Conservation (phyloP, 2,329 filamentous ascomycete genomes). For the Camptophora hylomeconis region DNA sequence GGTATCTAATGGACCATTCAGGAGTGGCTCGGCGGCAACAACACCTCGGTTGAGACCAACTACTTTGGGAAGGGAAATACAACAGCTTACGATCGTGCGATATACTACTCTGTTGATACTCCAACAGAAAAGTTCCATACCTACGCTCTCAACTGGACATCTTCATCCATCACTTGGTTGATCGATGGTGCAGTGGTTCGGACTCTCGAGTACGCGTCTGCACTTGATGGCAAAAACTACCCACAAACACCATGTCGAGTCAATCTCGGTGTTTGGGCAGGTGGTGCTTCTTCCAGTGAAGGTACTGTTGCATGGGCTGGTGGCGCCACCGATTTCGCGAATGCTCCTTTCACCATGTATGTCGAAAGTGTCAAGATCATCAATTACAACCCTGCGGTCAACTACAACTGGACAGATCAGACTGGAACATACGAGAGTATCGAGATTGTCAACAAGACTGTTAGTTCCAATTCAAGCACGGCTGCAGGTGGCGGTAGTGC, state of each 20-base stretch:
- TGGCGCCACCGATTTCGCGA: slow-evolving; percentile 50
- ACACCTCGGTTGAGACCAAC: slow-evolving; percentile 69
- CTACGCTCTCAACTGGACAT: slow-evolving; percentile 87
- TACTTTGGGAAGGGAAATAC: slow-evolving; percentile 93
- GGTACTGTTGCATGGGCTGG: slow-evolving; percentile 82
- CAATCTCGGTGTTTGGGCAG: slow-evolving; percentile 92
- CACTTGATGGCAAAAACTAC: slow-evolving; percentile 53
- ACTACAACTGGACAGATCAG: too few species aligned
- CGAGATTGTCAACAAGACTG: too few species aligned
- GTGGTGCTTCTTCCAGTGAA: slow-evolving; percentile 59
- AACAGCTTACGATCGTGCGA: slow-evolving; percentile 64
- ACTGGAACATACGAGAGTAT: too few species aligned
- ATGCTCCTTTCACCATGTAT: slow-evolving; percentile 59
- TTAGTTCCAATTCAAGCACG: too few species aligned
- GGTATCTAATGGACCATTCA: too few species aligned
- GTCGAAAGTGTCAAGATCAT: slow-evolving; percentile 47
- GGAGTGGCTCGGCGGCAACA: slow-evolving; percentile 56
- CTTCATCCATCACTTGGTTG: slow-evolving; percentile 71
- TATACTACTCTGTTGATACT: slow-evolving; percentile 57
- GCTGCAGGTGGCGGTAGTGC: too few species aligned
- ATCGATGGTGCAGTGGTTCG: slow-evolving; percentile 71
- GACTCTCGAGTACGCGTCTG: slow-evolving; percentile 55
- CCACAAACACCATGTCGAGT: slow-evolving; percentile 85
- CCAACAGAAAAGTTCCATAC: slow-evolving; percentile 71
- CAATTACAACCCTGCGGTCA: too few species aligned